A percentile compares a stretch with the other conserved stretches of the same genome.
These are phyloP conservation scores for Beauveria pseudobassiana DNA, from an alignment of 2,329 filamentous ascomycete genomes.

Conservation along the genomic window DNA sequence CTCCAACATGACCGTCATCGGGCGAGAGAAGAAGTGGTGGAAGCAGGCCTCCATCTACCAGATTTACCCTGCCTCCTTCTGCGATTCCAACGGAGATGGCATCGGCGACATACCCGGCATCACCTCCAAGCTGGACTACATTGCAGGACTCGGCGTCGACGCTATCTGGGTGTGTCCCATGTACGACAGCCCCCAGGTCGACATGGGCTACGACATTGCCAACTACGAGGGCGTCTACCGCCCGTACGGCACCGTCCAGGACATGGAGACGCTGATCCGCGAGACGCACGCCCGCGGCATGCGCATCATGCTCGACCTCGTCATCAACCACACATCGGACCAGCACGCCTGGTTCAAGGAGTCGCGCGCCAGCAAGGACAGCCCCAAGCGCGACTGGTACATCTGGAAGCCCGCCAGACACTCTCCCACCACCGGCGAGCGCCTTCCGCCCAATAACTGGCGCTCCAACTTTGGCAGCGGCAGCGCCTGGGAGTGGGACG, in stretches of 20 bases:
- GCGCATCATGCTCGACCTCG: conserved; percentile 66
- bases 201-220: conserved; percentile 65
- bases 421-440: conserved; percentile 43
- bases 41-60: conserved; percentile 52
- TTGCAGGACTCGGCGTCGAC: conserved; percentile 53
- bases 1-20: conserved; percentile 18
- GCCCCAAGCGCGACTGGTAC: conserved; percentile 63
- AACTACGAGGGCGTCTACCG: conserved; percentile 60
- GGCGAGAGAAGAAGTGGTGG: conserved; percentile 38
- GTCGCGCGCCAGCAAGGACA: conserved; percentile 52
- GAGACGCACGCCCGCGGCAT: conserved; percentile 56
- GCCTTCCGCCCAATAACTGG: conserved; percentile 72
- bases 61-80: conserved; percentile 52
- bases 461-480: conserved; percentile 51
- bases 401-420: conserved; percentile 48
- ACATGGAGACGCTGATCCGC: conserved; percentile 55
- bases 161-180: conserved; percentile 63
- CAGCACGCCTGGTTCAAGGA: conserved; percentile 66
- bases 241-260: conserved; percentile 58
- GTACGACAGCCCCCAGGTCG: conserved; percentile 55
- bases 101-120: conserved; percentile 58
- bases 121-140: conserved; percentile 53
- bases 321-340: conserved; percentile 70
- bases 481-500: conserved; percentile 64
- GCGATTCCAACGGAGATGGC: conserved; percentile 50